These are phyloP conservation scores for Mucuna pruriens DNA, from an alignment of 306 rosid species.

Conservation along the genomic window DNA sequence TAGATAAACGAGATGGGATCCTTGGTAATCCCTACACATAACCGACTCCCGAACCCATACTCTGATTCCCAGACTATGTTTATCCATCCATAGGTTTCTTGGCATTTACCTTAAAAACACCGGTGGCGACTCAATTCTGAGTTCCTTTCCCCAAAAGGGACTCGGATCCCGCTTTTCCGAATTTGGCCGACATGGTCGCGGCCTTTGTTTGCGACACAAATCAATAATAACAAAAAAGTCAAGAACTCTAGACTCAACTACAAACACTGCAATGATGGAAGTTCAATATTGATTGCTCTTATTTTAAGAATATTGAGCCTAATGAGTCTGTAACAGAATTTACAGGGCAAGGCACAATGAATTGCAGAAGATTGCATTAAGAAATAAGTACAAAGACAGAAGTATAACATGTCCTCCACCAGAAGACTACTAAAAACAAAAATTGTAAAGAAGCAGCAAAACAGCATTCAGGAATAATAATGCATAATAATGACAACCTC, in stretches of 20 bases:
- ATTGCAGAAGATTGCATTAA: not conserved
- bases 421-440: not conserved
- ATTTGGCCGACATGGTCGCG: too few species aligned
- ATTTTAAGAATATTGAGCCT: not conserved
- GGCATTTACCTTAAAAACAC: too few species aligned
- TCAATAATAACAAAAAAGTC: not conserved
- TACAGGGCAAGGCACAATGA: not conserved
- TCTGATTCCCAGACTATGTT: too few species aligned
- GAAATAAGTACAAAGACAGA: not conserved
- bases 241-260: not conserved
- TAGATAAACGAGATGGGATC: too few species aligned
- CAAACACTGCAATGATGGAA: not conserved
- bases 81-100: too few species aligned
- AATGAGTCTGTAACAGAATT: not conserved
- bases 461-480: not conserved
- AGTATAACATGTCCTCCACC: not conserved
- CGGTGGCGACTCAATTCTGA: too few species aligned
- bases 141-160: too few species aligned
- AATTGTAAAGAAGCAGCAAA: not conserved
- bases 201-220: too few species aligned
- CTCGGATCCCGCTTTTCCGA: too few species aligned
- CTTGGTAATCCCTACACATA: too few species aligned
- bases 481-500: not conserved
- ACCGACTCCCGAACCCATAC: too few species aligned
- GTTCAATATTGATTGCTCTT: not conserved